Base-by-base conservation (phyloP, 306 rosid species). In the Begonia loranthoides region DNA sequence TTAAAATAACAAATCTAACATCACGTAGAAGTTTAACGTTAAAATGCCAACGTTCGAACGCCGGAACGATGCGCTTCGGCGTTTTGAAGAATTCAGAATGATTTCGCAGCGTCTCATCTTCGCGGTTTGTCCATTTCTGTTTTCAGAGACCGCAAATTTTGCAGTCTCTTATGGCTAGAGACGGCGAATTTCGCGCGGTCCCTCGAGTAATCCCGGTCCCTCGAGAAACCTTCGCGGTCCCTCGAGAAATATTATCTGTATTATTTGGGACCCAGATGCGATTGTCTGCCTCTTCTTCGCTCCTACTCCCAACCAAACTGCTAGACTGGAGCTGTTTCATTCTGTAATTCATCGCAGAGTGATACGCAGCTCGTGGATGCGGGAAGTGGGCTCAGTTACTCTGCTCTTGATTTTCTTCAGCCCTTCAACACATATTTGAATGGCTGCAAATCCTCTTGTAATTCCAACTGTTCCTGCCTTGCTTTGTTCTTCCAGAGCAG, bases 401-500 rank as follows among this genome's bases (percentile, higher is more conserved):
- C 85, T 56, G 85, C 95, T 0, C 80, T 90, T 41, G 70, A 51
- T 43, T 85, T 66, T 21, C 55, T 78, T 49, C 40, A 70, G 39
- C 86, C 97, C 10, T 73, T 74, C 4, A 80, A 62, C 53, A 79
- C 77, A 1, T 79, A 90, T 67, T 56, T 83, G 65, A 60, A 59
- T 9, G 62, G 84, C 19, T 90, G 96, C 77, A 78, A 78, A 50
- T 45, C 59, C 3, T 76, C 84, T 43, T 90, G 99, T 63, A 44
- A 17, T 4, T 71, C 66, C 39, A 83, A 90, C 65, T 90, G 99
- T 50, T 74, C 93, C 0, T 90, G 99, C 65, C 73, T 74, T 52
- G 94, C 82, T 0, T 8, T 86, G 82, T 90, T 90, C 80, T 90
- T 78, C 65, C 74, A 90, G 9, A 71, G 6, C 59, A 82, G 74